Conservation (phyloP, 2,329 filamentous ascomycete species). For the Bretziella fagacearum region DNA sequence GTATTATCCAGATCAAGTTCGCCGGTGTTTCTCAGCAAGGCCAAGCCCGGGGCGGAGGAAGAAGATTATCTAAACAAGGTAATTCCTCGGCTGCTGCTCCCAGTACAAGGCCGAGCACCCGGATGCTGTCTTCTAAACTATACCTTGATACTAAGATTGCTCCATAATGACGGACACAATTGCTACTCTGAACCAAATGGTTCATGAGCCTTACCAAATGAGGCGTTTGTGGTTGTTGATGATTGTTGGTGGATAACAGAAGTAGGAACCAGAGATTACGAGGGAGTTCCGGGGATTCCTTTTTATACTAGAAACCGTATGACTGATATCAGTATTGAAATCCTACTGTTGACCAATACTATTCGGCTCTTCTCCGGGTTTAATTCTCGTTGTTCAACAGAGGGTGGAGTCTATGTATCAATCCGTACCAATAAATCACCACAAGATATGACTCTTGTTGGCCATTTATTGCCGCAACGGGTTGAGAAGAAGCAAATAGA, state of each 20-base stretch:
- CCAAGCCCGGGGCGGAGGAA: slow-evolving; percentile 5
- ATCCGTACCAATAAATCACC: no score
- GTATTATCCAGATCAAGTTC: slow-evolving; percentile 80
- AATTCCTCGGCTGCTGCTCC: slow-evolving; percentile 17
- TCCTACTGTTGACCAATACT: background rate
- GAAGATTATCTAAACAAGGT: slow-evolving; percentile 19
- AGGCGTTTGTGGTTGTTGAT: background rate
- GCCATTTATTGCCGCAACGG: no score
- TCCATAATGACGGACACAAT: slow-evolving; percentile 19
- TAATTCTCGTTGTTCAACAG: background rate
- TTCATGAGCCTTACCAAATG: slow-evolving; percentile 3
- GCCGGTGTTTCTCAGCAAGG: slow-evolving; percentile 55
- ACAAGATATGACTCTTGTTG: no score
- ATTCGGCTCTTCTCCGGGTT: background rate
- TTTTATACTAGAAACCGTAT: background rate
- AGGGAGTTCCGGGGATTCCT: background rate
- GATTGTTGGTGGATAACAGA: background rate
- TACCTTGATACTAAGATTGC: slow-evolving; percentile 27
- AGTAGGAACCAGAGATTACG: background rate
- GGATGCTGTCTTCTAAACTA: slow-evolving; percentile 24
- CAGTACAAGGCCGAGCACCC: slow-evolving; percentile 19
- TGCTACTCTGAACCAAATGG: slow-evolving; percentile 3
- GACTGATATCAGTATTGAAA: background rate
- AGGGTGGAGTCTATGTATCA: no score
- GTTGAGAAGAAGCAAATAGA: no score